Percentiles rank a stretch among this genome's conserved stretches.
phyloP scores from a whole-genome alignment of 495 filamentous ascomycete species.

The Aspergillus ellipticus region DNA sequence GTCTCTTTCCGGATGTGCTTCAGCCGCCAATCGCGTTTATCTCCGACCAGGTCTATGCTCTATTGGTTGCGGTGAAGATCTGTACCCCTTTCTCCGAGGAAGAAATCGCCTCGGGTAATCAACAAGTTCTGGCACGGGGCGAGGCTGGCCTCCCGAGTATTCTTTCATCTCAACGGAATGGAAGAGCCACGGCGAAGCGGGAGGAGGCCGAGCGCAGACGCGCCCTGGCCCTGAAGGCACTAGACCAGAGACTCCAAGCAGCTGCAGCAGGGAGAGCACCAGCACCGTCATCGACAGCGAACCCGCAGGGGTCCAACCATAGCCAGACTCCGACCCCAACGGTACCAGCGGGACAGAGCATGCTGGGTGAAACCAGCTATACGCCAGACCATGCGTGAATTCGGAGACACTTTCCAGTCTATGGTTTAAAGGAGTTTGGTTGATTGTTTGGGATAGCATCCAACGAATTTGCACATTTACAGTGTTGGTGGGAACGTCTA shows the following conservation, averaged over 20 bases:
- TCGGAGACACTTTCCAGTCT: background rate
- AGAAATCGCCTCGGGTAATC: slow-evolving; percentile 77
- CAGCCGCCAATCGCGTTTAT: slow-evolving; percentile 73
- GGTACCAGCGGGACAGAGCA: slow-evolving; percentile 34
- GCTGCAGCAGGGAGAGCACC: slow-evolving; percentile 55
- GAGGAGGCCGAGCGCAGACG: slow-evolving; percentile 91
- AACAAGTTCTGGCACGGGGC: slow-evolving; percentile 61
- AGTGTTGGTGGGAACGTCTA: background rate
- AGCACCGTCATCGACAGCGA: slow-evolving; percentile 30
- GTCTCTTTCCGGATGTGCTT: slow-evolving; percentile 87
- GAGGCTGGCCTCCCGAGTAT: slow-evolving; percentile 65
- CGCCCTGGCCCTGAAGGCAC: slow-evolving; percentile 81
- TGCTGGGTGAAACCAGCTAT: slow-evolving; percentile 67
- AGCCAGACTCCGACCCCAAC: slow-evolving; percentile 29
- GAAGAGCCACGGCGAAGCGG: slow-evolving; percentile 53
- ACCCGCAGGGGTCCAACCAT: slow-evolving; percentile 41
- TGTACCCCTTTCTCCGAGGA: slow-evolving; percentile 84
- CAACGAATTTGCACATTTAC: background rate
- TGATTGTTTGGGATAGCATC: slow-evolving; percentile 12
- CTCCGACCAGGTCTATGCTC: slow-evolving; percentile 67
- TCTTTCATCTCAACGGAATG: slow-evolving; percentile 44
- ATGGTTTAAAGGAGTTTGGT: slow-evolving; percentile 15
- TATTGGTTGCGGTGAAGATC: slow-evolving; percentile 67
- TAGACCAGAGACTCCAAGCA: slow-evolving; percentile 87
- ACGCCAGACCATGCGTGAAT: slow-evolving; percentile 57